phyloP scores from a whole-genome alignment of 768 basidiomycete species.

The Rhodotorula kratochvilovae region DNA sequence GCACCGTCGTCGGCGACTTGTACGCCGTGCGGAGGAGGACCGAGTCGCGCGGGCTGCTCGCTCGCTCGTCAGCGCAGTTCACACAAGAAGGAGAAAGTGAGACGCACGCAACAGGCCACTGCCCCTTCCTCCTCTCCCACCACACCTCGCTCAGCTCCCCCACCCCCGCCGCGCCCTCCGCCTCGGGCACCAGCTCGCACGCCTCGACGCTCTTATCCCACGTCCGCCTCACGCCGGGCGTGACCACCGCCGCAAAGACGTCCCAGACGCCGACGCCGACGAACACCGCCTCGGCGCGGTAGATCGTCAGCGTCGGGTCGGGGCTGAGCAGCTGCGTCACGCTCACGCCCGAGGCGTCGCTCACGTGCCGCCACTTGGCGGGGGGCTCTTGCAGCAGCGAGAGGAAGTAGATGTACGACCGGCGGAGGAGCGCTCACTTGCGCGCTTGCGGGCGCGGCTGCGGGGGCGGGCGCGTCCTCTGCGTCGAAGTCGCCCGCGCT shows the following conservation, averaged over 20 bases:
- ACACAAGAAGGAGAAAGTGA: neutral
- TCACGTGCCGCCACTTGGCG: constrained; percentile 76
- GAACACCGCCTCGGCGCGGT: constrained; percentile 92
- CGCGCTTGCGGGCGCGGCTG: neutral
- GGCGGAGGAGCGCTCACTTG: constrained; percentile 74
- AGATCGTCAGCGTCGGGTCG: constrained; percentile 92
- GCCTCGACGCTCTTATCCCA: constrained; percentile 87
- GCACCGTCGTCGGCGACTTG: constrained; percentile 89
- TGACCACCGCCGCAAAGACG: constrained; percentile 77
- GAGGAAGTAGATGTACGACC: constrained; percentile 97
- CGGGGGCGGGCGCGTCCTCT: neutral
- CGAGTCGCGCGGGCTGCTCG: constrained; percentile 72
- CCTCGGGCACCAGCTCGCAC: constrained; percentile 73
- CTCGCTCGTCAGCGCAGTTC: neutral
- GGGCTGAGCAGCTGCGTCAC: constrained; percentile 94
- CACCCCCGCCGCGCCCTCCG: constrained; percentile 75
- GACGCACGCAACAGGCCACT: constrained; percentile 85
- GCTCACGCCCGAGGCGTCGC: constrained; percentile 77
- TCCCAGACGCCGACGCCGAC: constrained; percentile 96
- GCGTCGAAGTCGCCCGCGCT: neutral
- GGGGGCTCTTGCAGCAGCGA: constrained; percentile 94
- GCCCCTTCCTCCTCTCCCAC: constrained; percentile 58
- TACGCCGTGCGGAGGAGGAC: constrained; percentile 92
- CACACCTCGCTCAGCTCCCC: constrained; percentile 40
- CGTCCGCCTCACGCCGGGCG: constrained; percentile 74